Evolutionary conservation across 1,284 basidiomycete species (phyloP).

Genomic region (Phylloboletellus chloephorus): DNA sequence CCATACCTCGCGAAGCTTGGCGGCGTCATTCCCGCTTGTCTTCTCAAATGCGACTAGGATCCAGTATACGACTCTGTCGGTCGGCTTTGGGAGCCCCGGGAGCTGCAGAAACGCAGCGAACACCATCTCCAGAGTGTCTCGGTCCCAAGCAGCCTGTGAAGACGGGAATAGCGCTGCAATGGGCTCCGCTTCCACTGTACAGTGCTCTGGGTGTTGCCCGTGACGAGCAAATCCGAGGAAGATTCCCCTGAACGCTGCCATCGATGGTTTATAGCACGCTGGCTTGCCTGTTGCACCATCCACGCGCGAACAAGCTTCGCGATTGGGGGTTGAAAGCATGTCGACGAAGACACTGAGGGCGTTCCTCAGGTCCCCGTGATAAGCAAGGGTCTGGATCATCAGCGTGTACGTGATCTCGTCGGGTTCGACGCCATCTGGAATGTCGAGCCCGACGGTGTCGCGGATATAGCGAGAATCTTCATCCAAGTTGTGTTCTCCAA

Average conservation of each 20-base stretch:
- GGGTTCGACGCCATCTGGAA: constrained; percentile 45
- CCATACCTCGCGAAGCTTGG: constrained; percentile 51
- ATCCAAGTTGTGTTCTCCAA: constrained; percentile 31
- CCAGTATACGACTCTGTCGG: constrained; percentile 53
- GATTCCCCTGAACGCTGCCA: constrained; percentile 60
- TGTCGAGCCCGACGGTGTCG: constrained; percentile 40
- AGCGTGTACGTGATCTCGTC: constrained; percentile 62
- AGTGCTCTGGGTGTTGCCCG: constrained; percentile 27
- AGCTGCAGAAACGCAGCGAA: constrained; percentile 55
- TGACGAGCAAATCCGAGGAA: constrained; percentile 75
- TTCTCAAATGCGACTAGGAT: constrained; percentile 57
- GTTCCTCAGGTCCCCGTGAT: constrained; percentile 59
- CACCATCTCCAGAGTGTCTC: constrained; percentile 48
- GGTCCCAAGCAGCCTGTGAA: constrained; percentile 42
- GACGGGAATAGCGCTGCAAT: constrained; percentile 9
- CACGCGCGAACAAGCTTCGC: constrained; percentile 32
- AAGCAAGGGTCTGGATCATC: constrained; percentile 65
- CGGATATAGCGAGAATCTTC: constrained; percentile 34
- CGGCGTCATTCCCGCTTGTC: constrained; percentile 47
- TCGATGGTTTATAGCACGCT: constrained; percentile 38
- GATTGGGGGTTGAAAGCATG: constrained; percentile 54
- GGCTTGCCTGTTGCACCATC: constrained; percentile 27
- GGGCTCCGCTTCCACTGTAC: background rate
- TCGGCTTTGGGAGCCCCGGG: constrained; percentile 39
- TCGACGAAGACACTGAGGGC: constrained; percentile 62